A percentile compares a stretch with the other conserved stretches of the same genome.
phyloP scores from a whole-genome alignment of 2,329 filamentous ascomycete species.

The Cryoendolithus antarcticus region DNA sequence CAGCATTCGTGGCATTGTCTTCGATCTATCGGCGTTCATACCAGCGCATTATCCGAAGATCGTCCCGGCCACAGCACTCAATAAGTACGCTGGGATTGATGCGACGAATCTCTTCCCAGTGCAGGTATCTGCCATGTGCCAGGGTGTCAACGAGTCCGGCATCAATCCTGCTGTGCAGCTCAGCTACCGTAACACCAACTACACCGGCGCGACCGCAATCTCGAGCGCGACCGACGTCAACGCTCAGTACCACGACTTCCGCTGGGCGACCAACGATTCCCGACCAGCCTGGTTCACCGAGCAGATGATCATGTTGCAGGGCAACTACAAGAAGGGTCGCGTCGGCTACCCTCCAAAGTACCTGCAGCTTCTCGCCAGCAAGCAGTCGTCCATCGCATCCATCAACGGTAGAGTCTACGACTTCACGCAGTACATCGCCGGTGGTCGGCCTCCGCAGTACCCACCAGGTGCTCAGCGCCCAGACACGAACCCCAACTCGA shows the following conservation, averaged over 20 bases:
- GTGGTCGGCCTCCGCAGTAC: conserved; percentile 55
- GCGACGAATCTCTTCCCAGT: conserved; percentile 84
- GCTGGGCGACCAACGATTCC: conserved; percentile 66
- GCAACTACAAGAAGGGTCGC: conserved; percentile 73
- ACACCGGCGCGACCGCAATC: conserved; percentile 48
- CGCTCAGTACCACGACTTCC: conserved; percentile 82
- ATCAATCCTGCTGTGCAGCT: conserved; percentile 65
- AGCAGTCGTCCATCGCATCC: conserved; percentile 55
- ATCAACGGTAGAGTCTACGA: conserved; percentile 77
- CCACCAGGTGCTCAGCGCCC: conserved; percentile 41
- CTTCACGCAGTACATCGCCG: conserved; percentile 67
- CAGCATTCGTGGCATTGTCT: conserved; percentile 82
- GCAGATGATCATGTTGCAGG: conserved; percentile 65
- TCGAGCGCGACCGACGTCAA: conserved; percentile 60
- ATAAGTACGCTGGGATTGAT: conserved; percentile 77
- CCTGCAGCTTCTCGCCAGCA: conserved; percentile 50
- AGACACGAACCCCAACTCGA: conserved; percentile 37
- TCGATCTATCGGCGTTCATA: conserved; percentile 64
- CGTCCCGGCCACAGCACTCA: conserved; percentile 47
- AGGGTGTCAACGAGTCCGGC: conserved; percentile 57
- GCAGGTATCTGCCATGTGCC: conserved; percentile 84
- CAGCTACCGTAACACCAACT: conserved; percentile 69
- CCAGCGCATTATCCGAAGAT: conserved; percentile 66
- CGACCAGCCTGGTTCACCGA: conserved; percentile 88
- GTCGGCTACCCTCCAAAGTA: conserved; percentile 74